Base-by-base conservation (phyloP, 2,329 filamentous ascomycete genomes). In the Talaromyces verruculosus region DNA sequence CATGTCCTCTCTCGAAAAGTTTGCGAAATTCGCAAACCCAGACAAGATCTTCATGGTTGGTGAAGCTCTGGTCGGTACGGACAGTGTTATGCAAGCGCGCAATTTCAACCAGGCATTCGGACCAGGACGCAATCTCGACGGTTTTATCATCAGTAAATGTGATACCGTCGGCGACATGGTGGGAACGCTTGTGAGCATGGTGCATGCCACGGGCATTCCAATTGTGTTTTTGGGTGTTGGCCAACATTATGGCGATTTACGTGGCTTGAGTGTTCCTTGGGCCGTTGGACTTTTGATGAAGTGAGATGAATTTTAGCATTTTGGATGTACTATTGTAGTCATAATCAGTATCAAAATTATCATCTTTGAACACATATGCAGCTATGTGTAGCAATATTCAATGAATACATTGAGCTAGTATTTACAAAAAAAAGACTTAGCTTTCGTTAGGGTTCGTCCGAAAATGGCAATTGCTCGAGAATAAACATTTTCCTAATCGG, bases 131-230 rank as follows among this genome's bases (percentile, higher is more conserved):
- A 87, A 87, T 33, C 84, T 99, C 43, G 96, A 99, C 79, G 95
- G 95, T 5, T 99, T 99, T 79, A 97, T 99, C 76, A 97, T 99
- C 72, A 94, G 90, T 67, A 99, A 99, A 80, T 98, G 95, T 77
- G 95, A 99, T 81, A 99, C 95, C 0, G 96, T 99, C 43, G 96
- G 95, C n/a, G 94, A 97, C 80, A 98, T 98, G 93, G 93, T 97
- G 51, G 93, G 89, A 1, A 97, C 94, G 2, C 83, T 99, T 69
- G 95, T 99, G 68, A 97, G 92, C 76, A 94, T 99, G 83, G 94
- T 99, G 45, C 94, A 98, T 80, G 94, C 95, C 2, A 99, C 96
- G 3, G 92, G 94, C 33, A 96, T 99, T 55, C 96, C 96, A 0
- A 93, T 99, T 22, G 85, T 98, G 11, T 99, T 99, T 75, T 85